Evolutionary conservation across 768 basidiomycete species (phyloP).

Genomic region (Boletus pseudopeckii): DNA sequence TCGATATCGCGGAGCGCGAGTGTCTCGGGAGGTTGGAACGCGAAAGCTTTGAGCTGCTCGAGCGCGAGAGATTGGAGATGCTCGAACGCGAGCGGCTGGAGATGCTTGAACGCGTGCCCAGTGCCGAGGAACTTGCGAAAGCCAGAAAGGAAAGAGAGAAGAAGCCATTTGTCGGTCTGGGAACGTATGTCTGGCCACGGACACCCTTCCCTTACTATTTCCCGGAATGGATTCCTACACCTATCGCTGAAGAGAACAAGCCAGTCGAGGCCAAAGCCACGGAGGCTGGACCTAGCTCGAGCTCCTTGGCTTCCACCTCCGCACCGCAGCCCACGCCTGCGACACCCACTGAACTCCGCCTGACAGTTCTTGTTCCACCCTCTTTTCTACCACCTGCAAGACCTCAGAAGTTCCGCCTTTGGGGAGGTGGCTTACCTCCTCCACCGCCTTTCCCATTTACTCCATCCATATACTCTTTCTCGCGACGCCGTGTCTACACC

Average conservation of each 20-base stretch:
- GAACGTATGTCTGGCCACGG: constrained; percentile 31
- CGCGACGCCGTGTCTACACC: constrained; percentile 62
- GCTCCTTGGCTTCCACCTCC: constrained; percentile 21
- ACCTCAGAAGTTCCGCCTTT: constrained; percentile 55
- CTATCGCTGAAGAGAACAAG: constrained; percentile 25
- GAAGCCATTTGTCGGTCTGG: constrained; percentile 28
- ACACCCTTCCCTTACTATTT: constrained; percentile 34
- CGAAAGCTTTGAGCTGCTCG: constrained; percentile 28
- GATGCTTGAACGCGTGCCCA: constrained; percentile 32
- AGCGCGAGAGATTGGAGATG: constrained; percentile 29
- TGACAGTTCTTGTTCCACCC: constrained; percentile 57
- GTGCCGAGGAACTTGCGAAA: constrained; percentile 31
- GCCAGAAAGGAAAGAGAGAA: constrained; percentile 29
- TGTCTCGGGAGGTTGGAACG: constrained; percentile 28
- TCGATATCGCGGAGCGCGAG: constrained; percentile 29
- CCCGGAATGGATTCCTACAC: constrained; percentile 32
- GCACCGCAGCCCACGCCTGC: constrained; percentile 11
- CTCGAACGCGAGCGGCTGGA: constrained; percentile 32
- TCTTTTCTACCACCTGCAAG: constrained; percentile 54
- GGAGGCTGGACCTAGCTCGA: constrained; percentile 27
- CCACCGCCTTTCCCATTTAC: constrained; percentile 35
- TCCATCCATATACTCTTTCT: constrained; percentile 23
- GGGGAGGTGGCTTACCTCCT: constrained; percentile 61
- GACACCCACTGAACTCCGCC: constrained; percentile 31
- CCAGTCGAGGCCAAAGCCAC: constrained; percentile 13